phyloP scores from a whole-genome alignment of 2,329 filamentous ascomycete genomes.

The Fusarium robinianum region DNA sequence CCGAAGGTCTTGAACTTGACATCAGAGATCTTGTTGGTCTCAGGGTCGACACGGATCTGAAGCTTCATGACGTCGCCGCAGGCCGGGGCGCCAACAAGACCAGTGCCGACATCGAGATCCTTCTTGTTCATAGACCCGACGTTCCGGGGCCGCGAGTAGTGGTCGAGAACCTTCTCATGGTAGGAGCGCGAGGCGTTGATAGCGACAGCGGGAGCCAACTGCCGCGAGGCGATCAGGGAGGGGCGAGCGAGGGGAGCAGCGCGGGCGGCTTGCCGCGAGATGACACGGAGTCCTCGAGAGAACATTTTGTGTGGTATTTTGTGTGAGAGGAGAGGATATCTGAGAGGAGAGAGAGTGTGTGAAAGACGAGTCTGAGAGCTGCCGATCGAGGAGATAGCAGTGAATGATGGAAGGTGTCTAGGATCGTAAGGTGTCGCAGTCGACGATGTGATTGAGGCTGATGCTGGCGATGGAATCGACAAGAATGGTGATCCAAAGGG shows the following conservation, averaged over 20 bases:
- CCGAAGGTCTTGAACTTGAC: conserved; percentile 99
- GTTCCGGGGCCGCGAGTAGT: conserved; percentile 59
- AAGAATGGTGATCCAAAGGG: conserved; percentile 22
- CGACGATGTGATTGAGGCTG: conserved; percentile 6
- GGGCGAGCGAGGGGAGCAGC: conserved; percentile 46
- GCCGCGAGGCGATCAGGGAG: conserved; percentile 46
- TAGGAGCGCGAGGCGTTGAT: conserved; percentile 52
- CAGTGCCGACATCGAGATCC: conserved; percentile 83
- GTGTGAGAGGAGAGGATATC: conserved; percentile 7
- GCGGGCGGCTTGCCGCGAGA: conserved; percentile 50
- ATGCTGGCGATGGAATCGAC: conserved; percentile 4
- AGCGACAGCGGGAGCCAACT: conserved; percentile 47
- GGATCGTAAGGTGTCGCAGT: conserved; percentile 8
- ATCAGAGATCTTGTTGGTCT: conserved; percentile 85
- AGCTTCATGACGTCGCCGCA: conserved; percentile 90
- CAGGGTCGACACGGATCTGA: conserved; percentile 81
- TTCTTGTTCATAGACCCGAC: conserved; percentile 69
- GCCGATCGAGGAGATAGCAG: conserved; percentile 9
- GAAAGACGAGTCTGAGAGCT: conserved; percentile 8
- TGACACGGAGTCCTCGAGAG: conserved; percentile 51
- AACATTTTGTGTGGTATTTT: conserved; percentile 46
- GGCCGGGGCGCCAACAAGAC: conserved; percentile 85
- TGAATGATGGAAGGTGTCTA: conserved; percentile 8
- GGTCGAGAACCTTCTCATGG: conserved; percentile 58
- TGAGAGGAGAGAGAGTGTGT: background rate